Conservation (phyloP, 2,329 filamentous ascomycete genomes). For the Hypoxylon sp. region DNA sequence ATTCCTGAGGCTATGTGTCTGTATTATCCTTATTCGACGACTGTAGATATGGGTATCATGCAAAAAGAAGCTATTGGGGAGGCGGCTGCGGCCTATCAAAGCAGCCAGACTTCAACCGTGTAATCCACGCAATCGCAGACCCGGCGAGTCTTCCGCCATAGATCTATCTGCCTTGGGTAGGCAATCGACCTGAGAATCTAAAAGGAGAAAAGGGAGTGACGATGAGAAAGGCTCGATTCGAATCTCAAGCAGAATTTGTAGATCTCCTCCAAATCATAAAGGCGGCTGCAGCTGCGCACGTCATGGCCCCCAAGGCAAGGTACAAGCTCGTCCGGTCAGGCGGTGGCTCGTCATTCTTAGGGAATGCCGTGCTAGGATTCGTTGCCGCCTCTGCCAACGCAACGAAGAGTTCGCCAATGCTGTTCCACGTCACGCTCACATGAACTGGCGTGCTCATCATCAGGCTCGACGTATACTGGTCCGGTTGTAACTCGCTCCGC, state of each 20-base stretch:
- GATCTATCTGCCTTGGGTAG: conserved; percentile 18
- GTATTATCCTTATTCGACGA: conserved; percentile 25
- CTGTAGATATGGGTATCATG: conserved; percentile 40
- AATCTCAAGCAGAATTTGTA: conserved; percentile 52
- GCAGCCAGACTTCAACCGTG: conserved; percentile 12
- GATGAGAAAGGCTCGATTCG: conserved; percentile 8
- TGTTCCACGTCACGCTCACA: conserved; percentile 93
- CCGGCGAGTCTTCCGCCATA: conserved; percentile 9
- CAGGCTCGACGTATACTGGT: conserved; percentile 84
- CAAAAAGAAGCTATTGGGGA: conserved; percentile 21
- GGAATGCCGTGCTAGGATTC: conserved; percentile 86
- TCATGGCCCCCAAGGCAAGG: conserved; percentile 79
- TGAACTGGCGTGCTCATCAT: conserved; percentile 93
- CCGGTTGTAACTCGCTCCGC: conserved; percentile 86
- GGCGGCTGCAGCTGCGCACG: conserved; percentile 68
- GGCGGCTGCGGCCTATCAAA: conserved; percentile 22
- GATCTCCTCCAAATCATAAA: conserved; percentile 71
- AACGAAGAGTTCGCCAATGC: conserved; percentile 93
- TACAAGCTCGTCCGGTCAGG: conserved; percentile 87
- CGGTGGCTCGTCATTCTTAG: conserved; percentile 85
- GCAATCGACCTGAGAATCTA: conserved; percentile 17
- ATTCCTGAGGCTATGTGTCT: conserved; percentile 18
- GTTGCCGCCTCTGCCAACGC: conserved; percentile 90
- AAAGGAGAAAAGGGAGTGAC: conserved; percentile 7
- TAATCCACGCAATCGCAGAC: conserved; percentile 7